Conservation (phyloP, 805 yeast species). For the Nakazawaea populi region DNA sequence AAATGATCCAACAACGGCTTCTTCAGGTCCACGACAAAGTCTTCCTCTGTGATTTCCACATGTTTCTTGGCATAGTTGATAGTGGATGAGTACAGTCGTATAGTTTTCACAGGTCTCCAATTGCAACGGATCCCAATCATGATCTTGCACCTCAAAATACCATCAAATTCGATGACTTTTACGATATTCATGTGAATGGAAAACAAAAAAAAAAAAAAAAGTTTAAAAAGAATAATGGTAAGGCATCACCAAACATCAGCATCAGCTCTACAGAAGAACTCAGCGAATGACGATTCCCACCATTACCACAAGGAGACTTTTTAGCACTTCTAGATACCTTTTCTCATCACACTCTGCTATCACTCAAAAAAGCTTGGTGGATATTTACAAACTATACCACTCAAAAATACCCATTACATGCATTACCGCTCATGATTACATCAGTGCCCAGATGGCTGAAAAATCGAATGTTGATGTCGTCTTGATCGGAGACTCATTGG, state of each 20-base stretch:
- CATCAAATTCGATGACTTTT: no score
- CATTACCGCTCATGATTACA: conserved; percentile 85
- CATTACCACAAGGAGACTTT: not conserved
- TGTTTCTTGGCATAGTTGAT: conserved; percentile 14
- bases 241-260: not conserved
- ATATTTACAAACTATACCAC: conserved; percentile 16
- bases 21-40: conserved; percentile 23
- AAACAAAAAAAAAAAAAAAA: not conserved
- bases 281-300: not conserved
- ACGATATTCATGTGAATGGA: not conserved
- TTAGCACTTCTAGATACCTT: not conserved
- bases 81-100: conserved; percentile 12
- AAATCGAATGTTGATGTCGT: conserved; percentile 65
- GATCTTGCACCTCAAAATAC: not conserved
- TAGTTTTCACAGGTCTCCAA: not conserved
- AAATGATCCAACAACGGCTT: conserved; percentile 36
- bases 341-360: conserved; percentile 4
- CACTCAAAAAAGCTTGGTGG: conserved; percentile 18
- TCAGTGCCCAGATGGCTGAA: conserved; percentile 64
- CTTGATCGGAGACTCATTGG: conserved; percentile 86
- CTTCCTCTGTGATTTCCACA: conserved; percentile 17
- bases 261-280: no score
- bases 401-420: conserved; percentile 20
- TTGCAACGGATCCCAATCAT: not conserved
- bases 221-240: no score